Percentiles rank a stretch among this genome's conserved stretches.
Evolutionary conservation across 208 protist genomes (phyloP).

Genomic region (Tritrichomonas foetus): DNA sequence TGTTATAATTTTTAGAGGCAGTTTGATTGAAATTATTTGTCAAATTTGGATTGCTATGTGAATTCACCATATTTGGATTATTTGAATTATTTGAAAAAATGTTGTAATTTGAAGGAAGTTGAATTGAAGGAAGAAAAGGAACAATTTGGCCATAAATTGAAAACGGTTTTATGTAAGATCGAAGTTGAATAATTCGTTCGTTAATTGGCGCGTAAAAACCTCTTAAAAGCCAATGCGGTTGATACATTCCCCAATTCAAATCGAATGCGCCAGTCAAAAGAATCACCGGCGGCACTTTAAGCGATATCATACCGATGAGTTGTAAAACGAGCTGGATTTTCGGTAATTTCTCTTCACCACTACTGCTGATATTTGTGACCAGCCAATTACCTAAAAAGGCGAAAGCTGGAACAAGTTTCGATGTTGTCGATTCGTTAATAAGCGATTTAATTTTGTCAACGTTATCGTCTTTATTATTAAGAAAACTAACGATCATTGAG

Average conservation of each 20-base stretch:
- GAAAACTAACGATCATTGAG: no score
- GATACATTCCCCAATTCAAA: slow-evolving; percentile 1
- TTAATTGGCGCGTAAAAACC: background rate
- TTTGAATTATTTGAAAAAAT: background rate
- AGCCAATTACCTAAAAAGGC: background rate
- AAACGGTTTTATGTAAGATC: background rate
- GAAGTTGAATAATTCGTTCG: background rate
- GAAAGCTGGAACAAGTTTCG: background rate
- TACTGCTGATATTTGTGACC: background rate
- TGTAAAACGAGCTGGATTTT: background rate
- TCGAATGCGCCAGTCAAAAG: background rate
- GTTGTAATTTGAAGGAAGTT: background rate
- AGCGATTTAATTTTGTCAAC: background rate
- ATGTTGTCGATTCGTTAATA: background rate
- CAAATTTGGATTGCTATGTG: no score
- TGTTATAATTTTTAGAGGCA: no score
- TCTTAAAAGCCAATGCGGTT: background rate
- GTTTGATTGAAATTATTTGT: no score
- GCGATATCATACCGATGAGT: background rate
- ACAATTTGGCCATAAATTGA: background rate
- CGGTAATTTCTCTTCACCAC: no score
- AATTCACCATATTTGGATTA: slow-evolving; percentile 36
- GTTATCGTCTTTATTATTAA: background rate
- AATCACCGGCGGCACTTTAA: slow-evolving; percentile 14
- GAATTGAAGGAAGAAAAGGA: background rate